Base-by-base conservation (phyloP, 2,329 filamentous ascomycete species). In the Diplocarpon rosae region DNA sequence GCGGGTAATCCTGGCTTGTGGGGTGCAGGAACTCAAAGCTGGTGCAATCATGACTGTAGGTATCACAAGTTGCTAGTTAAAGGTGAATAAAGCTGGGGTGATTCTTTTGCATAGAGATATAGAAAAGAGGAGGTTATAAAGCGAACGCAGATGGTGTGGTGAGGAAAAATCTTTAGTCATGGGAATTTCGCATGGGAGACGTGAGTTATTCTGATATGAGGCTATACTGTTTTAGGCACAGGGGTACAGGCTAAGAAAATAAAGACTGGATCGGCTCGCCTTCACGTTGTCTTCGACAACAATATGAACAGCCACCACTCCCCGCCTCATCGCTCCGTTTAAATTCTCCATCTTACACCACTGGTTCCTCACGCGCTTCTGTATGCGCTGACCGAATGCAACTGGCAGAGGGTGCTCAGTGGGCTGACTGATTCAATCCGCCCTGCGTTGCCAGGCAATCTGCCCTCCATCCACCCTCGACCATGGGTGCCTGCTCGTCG, bases 401-500 rank as follows among this genome's bases (percentile, higher is more conserved):
- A 34, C 29, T 37, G 37, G 14, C 46, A 42, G 28, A 28, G 39
- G 37, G 48, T 32, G 34, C 35, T 7, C 7, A 24, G 33, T 15
- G 20, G 32, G 33, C 28, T 37, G 34, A 37, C 16, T 43, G 40
- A 41, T 41, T 29, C 37, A 35, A 17, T 42, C 32, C 34, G 14
- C 33, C 35, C 29, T 32, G 29, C 32, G 30, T 37, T 42, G 20
- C 45, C 13, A 39, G 16, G 29, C 43, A 47, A 45, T 34, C 16
- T 39, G 16, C 32, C 40, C 36, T n/a, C 17, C 29, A 31, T 40
- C 33, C 42, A 30, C 33, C 30, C 33, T 13, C 43, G 24, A 50
- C 28, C 40, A 80, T 80, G 77, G 77, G 77, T 48, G 68, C 69
- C 61, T 80, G 76, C 62, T 67, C 71, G 49, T 80, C 76, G 45